Conservation (phyloP, 768 basidiomycete species). For the Chalciporus piperatus region DNA sequence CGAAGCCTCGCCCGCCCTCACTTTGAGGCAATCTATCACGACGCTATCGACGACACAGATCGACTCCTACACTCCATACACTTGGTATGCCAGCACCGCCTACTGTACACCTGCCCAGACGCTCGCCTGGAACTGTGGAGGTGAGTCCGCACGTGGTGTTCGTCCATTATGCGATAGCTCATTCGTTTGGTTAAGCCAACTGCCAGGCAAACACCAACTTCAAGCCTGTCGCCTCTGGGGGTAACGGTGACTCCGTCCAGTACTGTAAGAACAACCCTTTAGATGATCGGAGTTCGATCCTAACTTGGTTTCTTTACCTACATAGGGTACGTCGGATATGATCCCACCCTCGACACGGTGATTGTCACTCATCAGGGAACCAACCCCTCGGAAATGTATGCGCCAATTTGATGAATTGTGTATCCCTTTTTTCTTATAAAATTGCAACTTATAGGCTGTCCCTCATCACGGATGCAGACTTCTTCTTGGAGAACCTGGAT, state of each 20-base stretch:
- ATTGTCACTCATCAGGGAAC: slow-evolving; percentile 40
- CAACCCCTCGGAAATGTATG: slow-evolving; percentile 29
- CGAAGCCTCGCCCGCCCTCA: slow-evolving; percentile 24
- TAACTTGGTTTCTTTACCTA: neutral
- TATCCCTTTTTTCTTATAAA: slow-evolving; percentile 2
- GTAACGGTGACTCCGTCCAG: slow-evolving; percentile 40
- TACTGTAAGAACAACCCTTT: slow-evolving; percentile 34
- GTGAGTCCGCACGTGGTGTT: slow-evolving; percentile 30
- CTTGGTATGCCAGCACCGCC: slow-evolving; percentile 48
- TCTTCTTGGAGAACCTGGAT: slow-evolving; percentile 35
- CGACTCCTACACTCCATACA: slow-evolving; percentile 44
- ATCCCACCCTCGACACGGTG: slow-evolving; percentile 35
- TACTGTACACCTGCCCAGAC: slow-evolving; percentile 46
- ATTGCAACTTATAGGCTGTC: slow-evolving; percentile 25
- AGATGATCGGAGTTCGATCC: neutral
- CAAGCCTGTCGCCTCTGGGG: slow-evolving; percentile 45
- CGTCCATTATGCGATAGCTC: neutral
- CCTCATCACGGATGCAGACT: slow-evolving; percentile 41
- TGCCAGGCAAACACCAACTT: slow-evolving; percentile 50
- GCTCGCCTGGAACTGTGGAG: slow-evolving; percentile 53
- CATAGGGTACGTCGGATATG: slow-evolving; percentile 55
- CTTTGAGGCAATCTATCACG: slow-evolving; percentile 37
- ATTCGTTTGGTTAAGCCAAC: slow-evolving; percentile 31
- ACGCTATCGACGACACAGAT: slow-evolving; percentile 42
- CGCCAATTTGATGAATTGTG: neutral